These are phyloP conservation scores for Penicillium sp. DNA, from an alignment of 2,329 filamentous ascomycete species.

Conservation along the genomic window DNA sequence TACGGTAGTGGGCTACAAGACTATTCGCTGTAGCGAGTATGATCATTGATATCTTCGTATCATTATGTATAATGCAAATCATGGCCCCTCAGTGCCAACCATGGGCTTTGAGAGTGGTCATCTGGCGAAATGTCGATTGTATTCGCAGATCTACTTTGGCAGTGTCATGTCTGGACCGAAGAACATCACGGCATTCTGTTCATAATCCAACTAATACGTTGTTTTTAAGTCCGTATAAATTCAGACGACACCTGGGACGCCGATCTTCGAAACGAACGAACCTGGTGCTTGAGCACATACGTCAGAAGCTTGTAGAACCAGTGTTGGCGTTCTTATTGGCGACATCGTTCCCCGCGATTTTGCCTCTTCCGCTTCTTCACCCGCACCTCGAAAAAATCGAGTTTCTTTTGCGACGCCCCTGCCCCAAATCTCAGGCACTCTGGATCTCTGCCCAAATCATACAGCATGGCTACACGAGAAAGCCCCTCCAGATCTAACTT, in stretches of 20 bases:
- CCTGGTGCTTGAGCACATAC: constrained; percentile 1
- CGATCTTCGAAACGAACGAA: neutral
- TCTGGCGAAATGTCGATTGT: too few relatives aligned
- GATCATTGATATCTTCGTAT: neutral
- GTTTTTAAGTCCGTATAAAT: neutral
- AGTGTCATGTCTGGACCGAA: too few relatives aligned
- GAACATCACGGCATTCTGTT: too few relatives aligned
- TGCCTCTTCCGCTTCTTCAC: constrained; percentile 10
- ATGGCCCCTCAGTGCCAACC: neutral
- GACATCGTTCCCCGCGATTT: constrained; percentile 7
- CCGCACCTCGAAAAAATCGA: constrained; percentile 9
- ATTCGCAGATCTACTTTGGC: too few relatives aligned
- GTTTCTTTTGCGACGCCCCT: neutral
- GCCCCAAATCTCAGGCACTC: neutral
- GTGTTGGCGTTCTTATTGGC: constrained; percentile 16
- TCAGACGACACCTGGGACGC: too few relatives aligned
- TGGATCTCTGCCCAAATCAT: neutral
- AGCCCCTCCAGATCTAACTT: constrained; percentile 58
- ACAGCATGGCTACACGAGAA: constrained; percentile 22
- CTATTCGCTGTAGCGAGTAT: neutral
- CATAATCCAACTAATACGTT: too few relatives aligned
- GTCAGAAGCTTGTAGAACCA: constrained; percentile 5
- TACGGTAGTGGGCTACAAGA: neutral
- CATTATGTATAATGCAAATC: neutral
- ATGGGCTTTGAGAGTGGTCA: too few relatives aligned